phyloP scores from a whole-genome alignment of 768 basidiomycete species.

The Kwoniella sp. region DNA sequence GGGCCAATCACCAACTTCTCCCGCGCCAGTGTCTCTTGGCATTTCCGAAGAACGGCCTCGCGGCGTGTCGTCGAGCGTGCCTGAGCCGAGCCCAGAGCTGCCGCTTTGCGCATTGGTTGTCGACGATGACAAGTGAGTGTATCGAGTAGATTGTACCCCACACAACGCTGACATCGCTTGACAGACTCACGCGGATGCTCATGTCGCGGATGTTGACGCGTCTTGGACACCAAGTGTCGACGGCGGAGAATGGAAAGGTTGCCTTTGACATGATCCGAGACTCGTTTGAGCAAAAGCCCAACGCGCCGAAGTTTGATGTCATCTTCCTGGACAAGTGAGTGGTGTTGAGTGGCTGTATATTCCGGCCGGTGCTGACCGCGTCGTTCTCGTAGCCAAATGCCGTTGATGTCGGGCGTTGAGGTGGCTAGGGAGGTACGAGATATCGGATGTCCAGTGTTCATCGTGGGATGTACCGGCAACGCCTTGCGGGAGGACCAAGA shows the following conservation, averaged over 20 bases:
- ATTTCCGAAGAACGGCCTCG: slow-evolving; percentile 4
- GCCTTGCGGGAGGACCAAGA: slow-evolving; percentile 49
- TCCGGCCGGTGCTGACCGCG: neutral
- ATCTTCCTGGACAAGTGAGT: slow-evolving; percentile 49
- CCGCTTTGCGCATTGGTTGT: slow-evolving; percentile 43
- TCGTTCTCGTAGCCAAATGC: slow-evolving; percentile 44
- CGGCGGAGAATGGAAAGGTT: slow-evolving; percentile 47
- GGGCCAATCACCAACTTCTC: too few relatives aligned
- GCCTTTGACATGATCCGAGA: slow-evolving; percentile 41
- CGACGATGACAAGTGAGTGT: slow-evolving; percentile 47
- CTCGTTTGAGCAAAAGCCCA: slow-evolving; percentile 20
- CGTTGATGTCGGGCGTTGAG: slow-evolving; percentile 48
- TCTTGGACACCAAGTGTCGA: slow-evolving; percentile 42
- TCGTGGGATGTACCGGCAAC: slow-evolving; percentile 49
- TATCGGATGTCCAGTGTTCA: slow-evolving; percentile 42
- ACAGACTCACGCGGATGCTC: slow-evolving; percentile 46
- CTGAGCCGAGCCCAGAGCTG: slow-evolving; percentile 15
- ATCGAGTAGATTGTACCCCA: neutral
- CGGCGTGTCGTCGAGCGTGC: neutral
- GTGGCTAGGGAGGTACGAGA: slow-evolving; percentile 41
- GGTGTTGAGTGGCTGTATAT: neutral
- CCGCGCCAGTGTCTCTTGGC: too few relatives aligned
- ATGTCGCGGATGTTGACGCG: slow-evolving; percentile 48
- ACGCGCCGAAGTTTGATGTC: slow-evolving; percentile 32
- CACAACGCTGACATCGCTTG: neutral